Evolutionary conservation across 371 early-diverging fungal species (phyloP), one percentile per base, ranked within the genome.

Genomic region (Rhizopus microsporus): DNA sequence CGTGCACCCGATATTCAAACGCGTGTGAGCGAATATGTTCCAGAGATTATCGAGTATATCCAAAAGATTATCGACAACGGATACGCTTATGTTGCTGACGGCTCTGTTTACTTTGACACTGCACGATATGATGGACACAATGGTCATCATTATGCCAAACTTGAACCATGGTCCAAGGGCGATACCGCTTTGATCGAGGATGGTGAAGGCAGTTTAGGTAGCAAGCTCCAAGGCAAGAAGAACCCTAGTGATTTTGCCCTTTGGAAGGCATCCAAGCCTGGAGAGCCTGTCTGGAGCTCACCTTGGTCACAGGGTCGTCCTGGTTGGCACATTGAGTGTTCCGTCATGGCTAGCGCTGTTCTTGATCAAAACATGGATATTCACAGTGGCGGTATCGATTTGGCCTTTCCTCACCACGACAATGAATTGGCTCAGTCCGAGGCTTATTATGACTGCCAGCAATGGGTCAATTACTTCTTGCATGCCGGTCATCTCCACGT

Each of bases 241-340:
- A 86, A 77, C 51, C 77, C 83, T 37, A 83, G 86, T 54, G 99
- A 99, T 75, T 99, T 99, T 86, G 99, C 96, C 1, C 81, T 99
- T 40, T 99, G 99, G 99, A 99, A 99, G 76, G 75, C 81, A 12
- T 89, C 93, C 38, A 99, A 99, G 82, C 86, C 92, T 4, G 97
- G 97, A 52, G 99, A 99, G 75, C 99, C 98, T n/a, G 74, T 82
- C 12, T 99, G 99, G 98, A 75, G 87, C 23, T 94, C 94, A 0
- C 95, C 94, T 43, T 99, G 98, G 97, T 93, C 98, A 44, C 65
- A 77, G 56, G 93, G 98, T 30, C 91, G 99, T 29, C 99, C 99
- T 16, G 99, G 99, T 12, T 99, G 99, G 99, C 99, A 99, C 65
- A 99, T 99, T 77, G 99, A 99, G 80, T 99, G 99, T 88, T 94